Base-by-base conservation (phyloP, 2,329 filamentous ascomycete species). In the Knufia petricola region DNA sequence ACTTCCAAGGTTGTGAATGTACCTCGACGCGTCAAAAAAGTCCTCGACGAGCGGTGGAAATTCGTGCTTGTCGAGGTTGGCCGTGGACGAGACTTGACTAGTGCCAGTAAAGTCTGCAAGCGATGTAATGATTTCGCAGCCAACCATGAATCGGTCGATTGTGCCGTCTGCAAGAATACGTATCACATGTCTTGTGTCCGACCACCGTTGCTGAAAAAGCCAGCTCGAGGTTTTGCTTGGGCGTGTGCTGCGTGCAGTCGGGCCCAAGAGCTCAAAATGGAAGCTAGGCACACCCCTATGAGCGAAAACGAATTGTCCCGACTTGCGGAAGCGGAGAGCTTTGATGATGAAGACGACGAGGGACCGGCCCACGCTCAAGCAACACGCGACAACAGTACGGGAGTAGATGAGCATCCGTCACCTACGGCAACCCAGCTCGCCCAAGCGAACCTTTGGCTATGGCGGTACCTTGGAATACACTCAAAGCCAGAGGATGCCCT, bases 121-220 rank as follows among this genome's bases (percentile, higher is more conserved):
- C 82, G 87, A 67, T 98, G 92, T 70, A 78, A 75, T 61, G 79
- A 82, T 61, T 98, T 92, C 71, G 95, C 89, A 70, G 89, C 92
- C 59, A 92, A 81, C 61, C 84, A 86, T 64, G 87, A 96, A 69
- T 96, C 92, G 32, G 92, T 96, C 20, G 90, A 96, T 65, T 98
- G 92, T 66, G 92, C 90, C 38, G 88, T 95, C 48, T 98, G 92
- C 67, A 79, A 83, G 63, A 83, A 88, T 65, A 96, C 90, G 12
- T 98, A 95, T 69, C 92, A 98, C 71, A 96, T 98, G 90, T 87
- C 89, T 61, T 98, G 92, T 66, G 92, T 98, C 49, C 84, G 85
- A 52, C 92, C 92, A 34, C 87, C 89, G 31, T 68, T 98, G 54
- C 76, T 88, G 46, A 98, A 95, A 67, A 98, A 98, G 67, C 92